Evolutionary conservation across 2,329 filamentous ascomycete species (phyloP).

Genomic region (Sporothrix luriei): DNA sequence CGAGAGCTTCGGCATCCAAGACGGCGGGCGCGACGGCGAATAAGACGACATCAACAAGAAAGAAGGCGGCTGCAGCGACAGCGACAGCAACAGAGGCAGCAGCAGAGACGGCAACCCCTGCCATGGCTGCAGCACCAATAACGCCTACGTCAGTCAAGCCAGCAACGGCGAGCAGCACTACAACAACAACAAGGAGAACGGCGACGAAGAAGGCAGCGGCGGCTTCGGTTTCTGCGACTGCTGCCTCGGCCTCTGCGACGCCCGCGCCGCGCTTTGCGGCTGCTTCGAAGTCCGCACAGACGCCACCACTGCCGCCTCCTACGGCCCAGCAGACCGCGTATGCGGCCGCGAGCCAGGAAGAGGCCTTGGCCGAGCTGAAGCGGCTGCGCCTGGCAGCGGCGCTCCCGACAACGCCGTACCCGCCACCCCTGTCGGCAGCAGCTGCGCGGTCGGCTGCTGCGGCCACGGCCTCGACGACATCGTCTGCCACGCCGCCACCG

Average conservation of each 20-base stretch:
- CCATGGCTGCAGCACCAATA: not conserved
- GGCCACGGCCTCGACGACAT: not conserved
- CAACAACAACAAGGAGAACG: not conserved
- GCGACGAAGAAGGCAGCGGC: not conserved
- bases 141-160: not conserved
- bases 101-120: not conserved
- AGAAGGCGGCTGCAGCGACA: slow-evolving; percentile 19
- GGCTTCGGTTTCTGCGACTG: not conserved
- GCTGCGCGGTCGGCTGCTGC: not conserved
- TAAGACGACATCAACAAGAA: slow-evolving; percentile 25
- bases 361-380: slow-evolving; percentile 34
- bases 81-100: not conserved
- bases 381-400: slow-evolving; percentile 32
- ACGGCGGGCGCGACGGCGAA: slow-evolving; percentile 1
- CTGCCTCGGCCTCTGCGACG: not conserved
- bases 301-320: not conserved
- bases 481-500: not conserved
- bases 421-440: not conserved
- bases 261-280: slow-evolving; percentile 24
- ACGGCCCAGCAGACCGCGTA: not conserved
- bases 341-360: slow-evolving; percentile 31
- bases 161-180: not conserved
- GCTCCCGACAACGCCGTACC: slow-evolving; percentile 23
- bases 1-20: slow-evolving; percentile 28
- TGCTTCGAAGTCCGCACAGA: not conserved